Conservation (phyloP, 345 rosid genomes). For the Salix suchowensis region DNA sequence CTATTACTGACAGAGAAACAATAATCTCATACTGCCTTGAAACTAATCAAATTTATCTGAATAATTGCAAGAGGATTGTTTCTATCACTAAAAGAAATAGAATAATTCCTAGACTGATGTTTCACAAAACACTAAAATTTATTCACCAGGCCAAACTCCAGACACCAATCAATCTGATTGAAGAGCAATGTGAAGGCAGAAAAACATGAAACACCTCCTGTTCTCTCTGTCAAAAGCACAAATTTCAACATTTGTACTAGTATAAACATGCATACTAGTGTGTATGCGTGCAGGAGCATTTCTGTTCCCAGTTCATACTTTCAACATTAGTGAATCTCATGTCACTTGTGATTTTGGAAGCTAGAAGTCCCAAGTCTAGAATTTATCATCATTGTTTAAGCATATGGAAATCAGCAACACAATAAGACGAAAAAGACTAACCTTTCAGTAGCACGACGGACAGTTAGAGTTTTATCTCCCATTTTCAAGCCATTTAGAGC, state of each 20-base stretch:
- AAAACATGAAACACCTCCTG: not conserved
- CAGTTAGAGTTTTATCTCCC: conserved; percentile 36
- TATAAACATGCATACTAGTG: not conserved
- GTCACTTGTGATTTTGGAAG: not conserved
- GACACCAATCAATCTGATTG: not conserved
- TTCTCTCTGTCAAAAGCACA: not conserved
- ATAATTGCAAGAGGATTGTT: not conserved
- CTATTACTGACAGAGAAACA: not conserved
- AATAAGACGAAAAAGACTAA: conserved; percentile 2
- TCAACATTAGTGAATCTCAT: not conserved
- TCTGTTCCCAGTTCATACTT: not conserved
- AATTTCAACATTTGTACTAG: not conserved
- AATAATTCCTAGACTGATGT: not conserved
- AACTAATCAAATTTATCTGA: not conserved
- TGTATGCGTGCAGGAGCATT: not conserved
- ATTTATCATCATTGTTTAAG: not conserved
- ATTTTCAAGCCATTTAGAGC: conserved; percentile 36
- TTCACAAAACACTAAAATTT: not conserved
- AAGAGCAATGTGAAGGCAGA: not conserved
- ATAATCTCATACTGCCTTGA: not conserved
- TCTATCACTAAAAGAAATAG: no score
- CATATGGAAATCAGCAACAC: not conserved
- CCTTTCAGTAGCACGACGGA: conserved; percentile 32
- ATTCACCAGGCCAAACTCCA: not conserved
- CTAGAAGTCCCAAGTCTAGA: not conserved